These are phyloP conservation scores for Aspergillus hancockii DNA, from an alignment of 495 filamentous ascomycete species.

Conservation along the genomic window DNA sequence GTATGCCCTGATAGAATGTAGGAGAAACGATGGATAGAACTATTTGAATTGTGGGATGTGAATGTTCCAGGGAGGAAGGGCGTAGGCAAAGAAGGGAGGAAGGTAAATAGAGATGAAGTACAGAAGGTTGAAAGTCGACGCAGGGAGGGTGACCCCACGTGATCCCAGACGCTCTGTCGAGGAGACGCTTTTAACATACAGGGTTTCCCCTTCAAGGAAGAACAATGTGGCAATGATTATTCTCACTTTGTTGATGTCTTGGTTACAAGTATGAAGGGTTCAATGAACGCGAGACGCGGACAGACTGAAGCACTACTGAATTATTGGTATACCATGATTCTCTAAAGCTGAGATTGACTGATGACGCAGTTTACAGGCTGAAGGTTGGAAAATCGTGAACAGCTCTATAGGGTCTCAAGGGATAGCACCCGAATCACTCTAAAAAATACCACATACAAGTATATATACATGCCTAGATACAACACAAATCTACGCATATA, in stretches of 20 bases:
- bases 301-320: neutral
- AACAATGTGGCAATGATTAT: neutral
- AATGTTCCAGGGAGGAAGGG: slow-evolving; percentile 8
- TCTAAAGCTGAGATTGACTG: neutral
- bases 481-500: neutral
- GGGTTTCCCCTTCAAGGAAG: neutral
- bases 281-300: neutral
- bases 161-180: neutral
- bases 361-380: neutral
- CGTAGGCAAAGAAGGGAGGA: neutral
- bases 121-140: neutral
- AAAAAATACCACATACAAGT: neutral
- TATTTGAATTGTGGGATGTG: neutral
- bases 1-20: slow-evolving; percentile 2
- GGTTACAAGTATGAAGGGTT: neutral
- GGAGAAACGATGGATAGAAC: neutral
- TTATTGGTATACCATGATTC: neutral
- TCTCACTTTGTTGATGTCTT: neutral
- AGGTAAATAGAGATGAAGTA: neutral
- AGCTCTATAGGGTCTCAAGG: neutral
- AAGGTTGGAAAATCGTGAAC: neutral
- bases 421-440: neutral
- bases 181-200: neutral
- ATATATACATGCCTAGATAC: neutral
- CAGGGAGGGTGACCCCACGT: neutral